These are phyloP conservation scores for Podaxis mareebaensis DNA, from an alignment of 768 basidiomycete genomes.

Conservation along the genomic window DNA sequence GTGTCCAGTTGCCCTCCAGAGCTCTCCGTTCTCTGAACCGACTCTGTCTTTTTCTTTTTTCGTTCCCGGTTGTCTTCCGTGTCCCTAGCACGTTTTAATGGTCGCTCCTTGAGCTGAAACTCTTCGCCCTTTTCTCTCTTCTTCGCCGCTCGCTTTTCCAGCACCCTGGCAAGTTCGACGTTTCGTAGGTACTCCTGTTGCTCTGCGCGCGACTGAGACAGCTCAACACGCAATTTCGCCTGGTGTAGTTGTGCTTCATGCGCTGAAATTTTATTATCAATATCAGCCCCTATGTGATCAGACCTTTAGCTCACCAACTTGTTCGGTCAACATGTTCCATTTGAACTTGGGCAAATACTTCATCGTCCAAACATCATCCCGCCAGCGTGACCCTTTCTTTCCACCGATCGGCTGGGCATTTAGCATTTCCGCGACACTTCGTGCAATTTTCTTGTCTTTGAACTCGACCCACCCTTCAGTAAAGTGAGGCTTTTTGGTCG, in stretches of 20 bases:
- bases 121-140: slow-evolving; percentile 60
- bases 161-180: slow-evolving; percentile 86
- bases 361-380: slow-evolving; percentile 99
- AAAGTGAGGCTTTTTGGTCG: slow-evolving; percentile 85
- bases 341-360: slow-evolving; percentile 97
- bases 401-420: slow-evolving; percentile 96
- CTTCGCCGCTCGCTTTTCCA: slow-evolving; percentile 77
- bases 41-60: slow-evolving; percentile 30
- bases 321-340: slow-evolving; percentile 98
- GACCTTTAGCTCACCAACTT: slow-evolving; percentile 74
- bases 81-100: slow-evolving; percentile 28
- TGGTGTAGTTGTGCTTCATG: slow-evolving; percentile 90
- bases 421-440: slow-evolving; percentile 90
- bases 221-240: slow-evolving; percentile 88
- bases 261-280: slow-evolving; percentile 47
- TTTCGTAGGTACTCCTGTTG: slow-evolving; percentile 93
- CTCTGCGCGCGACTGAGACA: slow-evolving; percentile 84
- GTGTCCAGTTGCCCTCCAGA: slow-evolving; percentile 29
- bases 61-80: slow-evolving; percentile 24
- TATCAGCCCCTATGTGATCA: background rate
- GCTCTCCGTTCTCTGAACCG: slow-evolving; percentile 2
- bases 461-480: slow-evolving; percentile 99
- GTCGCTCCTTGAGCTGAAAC: slow-evolving; percentile 36
- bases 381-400: slow-evolving; percentile 86
- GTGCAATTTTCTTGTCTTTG: slow-evolving; percentile 88